Conservation (phyloP, 495 filamentous ascomycete genomes). For the Podospora pseudopauciseta region DNA sequence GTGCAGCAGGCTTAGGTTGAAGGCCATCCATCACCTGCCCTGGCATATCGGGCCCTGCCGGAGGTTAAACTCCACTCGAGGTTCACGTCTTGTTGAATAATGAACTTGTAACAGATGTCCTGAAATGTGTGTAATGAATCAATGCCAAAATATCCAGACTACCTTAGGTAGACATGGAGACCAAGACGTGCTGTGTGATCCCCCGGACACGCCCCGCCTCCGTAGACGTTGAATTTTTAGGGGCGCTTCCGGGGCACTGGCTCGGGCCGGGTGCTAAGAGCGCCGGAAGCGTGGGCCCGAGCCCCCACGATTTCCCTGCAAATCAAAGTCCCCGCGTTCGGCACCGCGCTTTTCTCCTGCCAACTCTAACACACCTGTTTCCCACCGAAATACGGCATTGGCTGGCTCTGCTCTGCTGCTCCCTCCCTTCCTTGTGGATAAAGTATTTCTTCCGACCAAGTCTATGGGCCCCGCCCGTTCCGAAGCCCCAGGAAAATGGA, state of each 20-base stretch:
- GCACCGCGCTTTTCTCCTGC: conserved; percentile 9
- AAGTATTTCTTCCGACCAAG: background rate
- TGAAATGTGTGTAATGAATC: too few relatives aligned
- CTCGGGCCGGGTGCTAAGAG: background rate
- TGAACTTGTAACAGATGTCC: too few relatives aligned
- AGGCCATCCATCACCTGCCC: too few relatives aligned
- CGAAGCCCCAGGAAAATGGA: conserved; percentile 5
- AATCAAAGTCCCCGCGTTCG: conserved; percentile 1
- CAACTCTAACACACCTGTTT: background rate
- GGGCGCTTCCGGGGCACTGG: conserved; percentile 3
- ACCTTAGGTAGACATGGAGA: too few relatives aligned
- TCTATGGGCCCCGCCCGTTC: background rate
- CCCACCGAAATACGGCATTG: background rate
- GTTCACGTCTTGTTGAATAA: too few relatives aligned
- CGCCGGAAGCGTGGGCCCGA: conserved; percentile 5
- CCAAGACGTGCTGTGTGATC: too few relatives aligned
- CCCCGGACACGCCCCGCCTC: background rate
- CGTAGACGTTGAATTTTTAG: background rate
- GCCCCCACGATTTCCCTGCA: background rate
- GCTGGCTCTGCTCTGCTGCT: background rate
- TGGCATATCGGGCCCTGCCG: too few relatives aligned
- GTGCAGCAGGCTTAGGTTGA: too few relatives aligned
- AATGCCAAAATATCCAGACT: too few relatives aligned
- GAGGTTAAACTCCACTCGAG: too few relatives aligned
- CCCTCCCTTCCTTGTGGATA: background rate